Evolutionary conservation across 306 rosid species (phyloP).

Genomic region (Vigna mungo): DNA sequence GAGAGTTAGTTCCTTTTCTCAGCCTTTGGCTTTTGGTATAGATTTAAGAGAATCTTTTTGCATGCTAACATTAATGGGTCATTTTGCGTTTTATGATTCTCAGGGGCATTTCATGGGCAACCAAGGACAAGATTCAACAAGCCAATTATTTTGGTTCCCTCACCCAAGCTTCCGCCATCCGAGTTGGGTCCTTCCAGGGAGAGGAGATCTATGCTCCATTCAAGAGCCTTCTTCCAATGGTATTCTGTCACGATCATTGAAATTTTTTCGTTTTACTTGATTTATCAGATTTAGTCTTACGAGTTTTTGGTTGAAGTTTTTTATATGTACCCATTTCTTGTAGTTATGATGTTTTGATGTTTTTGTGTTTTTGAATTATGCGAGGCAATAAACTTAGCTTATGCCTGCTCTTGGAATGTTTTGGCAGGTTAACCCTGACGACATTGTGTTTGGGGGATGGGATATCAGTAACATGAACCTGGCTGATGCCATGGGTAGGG

Average conservation of each 20-base stretch:
- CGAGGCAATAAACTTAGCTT: background rate
- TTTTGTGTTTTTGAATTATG: background rate
- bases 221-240: constrained; percentile 97
- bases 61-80: background rate
- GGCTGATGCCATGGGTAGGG: constrained; percentile 97
- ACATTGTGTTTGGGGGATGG: constrained; percentile 97
- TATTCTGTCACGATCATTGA: constrained; percentile 27
- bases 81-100: background rate
- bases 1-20: constrained; percentile 69
- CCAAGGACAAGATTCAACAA: constrained; percentile 92
- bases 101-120: constrained; percentile 99
- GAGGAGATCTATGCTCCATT: constrained; percentile 97
- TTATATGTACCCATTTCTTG: background rate
- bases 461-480: constrained; percentile 94
- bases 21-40: background rate
- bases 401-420: background rate
- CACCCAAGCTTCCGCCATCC: constrained; percentile 90
- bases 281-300: background rate
- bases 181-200: constrained; percentile 93
- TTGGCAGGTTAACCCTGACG: constrained; percentile 90
- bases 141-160: constrained; percentile 95
- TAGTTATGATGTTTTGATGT: background rate
- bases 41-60: background rate
- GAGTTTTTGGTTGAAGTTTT: background rate
- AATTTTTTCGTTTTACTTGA: background rate